phyloP scores from a whole-genome alignment of 2,329 filamentous ascomycete species.

The Botrytis cinerea region DNA sequence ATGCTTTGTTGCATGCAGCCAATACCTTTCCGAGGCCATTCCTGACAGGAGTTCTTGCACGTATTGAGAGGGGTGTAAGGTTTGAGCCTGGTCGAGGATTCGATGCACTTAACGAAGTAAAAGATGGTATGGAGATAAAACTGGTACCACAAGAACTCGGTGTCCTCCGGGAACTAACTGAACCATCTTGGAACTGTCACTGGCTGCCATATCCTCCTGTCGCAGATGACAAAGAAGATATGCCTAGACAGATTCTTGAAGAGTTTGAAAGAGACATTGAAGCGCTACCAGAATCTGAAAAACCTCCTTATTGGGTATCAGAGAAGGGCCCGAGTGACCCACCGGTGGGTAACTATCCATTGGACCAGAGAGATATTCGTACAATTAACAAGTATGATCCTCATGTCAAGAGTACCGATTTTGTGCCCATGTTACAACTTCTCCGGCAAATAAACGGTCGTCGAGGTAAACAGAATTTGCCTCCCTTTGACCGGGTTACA shows the following conservation, averaged over 20 bases:
- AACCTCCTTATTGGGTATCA: slow-evolving; percentile 26
- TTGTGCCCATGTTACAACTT: not conserved
- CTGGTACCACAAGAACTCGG: slow-evolving; percentile 1
- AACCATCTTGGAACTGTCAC: slow-evolving; percentile 12
- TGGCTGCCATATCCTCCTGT: slow-evolving; percentile 11
- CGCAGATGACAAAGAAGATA: not conserved
- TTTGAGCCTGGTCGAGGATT: not conserved
- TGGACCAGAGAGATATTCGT: slow-evolving; percentile 5
- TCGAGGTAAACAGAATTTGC: not conserved
- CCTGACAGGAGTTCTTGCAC: slow-evolving; percentile 1
- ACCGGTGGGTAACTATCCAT: not conserved
- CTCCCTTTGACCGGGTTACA: not conserved
- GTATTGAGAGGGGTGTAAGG: slow-evolving; percentile 10
- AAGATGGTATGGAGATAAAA: not conserved
- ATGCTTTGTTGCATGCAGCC: slow-evolving; percentile 2
- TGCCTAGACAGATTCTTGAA: slow-evolving; percentile 4
- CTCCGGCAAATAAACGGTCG: slow-evolving; percentile 5
- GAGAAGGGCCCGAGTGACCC: not conserved
- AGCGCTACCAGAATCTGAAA: not conserved
- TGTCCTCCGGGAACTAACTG: slow-evolving; percentile 5
- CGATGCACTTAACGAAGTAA: slow-evolving; percentile 3
- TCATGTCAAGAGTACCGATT: not conserved
- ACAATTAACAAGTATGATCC: not conserved
- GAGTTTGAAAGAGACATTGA: slow-evolving; percentile 28
- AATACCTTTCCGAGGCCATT: not conserved